Base-by-base conservation (phyloP, 768 basidiomycete genomes). In the Macrocybe gigantea region DNA sequence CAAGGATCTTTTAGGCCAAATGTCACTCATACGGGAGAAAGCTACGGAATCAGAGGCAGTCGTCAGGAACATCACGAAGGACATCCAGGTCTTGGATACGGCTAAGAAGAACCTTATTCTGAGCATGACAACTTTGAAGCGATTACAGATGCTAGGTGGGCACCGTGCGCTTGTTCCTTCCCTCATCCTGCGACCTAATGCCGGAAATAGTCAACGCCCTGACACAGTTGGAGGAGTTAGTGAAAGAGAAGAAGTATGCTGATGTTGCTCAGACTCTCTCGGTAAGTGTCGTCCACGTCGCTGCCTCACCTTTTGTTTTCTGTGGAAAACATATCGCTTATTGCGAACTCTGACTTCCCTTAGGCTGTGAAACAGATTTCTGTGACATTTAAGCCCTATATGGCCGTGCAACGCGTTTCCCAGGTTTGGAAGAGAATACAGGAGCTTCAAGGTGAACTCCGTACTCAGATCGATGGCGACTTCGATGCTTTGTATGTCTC, bases 31-130 rank as follows among this genome's bases (percentile, higher is more conserved):
- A 54, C 80, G 93, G 38, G 93, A 97, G 67, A 97, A 97, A 61
- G 93, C 95, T 0, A 89, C 92, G 1, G 96, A 99, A 62, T 93
- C 92, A 2, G 96, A 98, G 58, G 93, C 93, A 1, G 91, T 98
- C 41, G 96, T 98, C 22, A 78, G 88, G 45, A 83, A 91, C 56
- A 96, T 98, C 54, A 99, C 96, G 2, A 87, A 89, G 54, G 96
- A 99, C 64, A 98, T 99, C 41, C 94, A 97, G 62, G 80, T 87
- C 5, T 74, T 99, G 32, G 96, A 98, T 63, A 69, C 88, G 33
- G 93, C 92, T 12, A 97, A 98, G 77, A 85, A 83, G 68, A 96
- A 98, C 60, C 77, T 99, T 43, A 85, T 89, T 13, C 68, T 80
- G 22, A 90, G 88, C 57, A 93, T 98, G 81, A 94, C 88, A 5